Conservation (phyloP, 768 basidiomycete species). For the Psilocybe azurescens region DNA sequence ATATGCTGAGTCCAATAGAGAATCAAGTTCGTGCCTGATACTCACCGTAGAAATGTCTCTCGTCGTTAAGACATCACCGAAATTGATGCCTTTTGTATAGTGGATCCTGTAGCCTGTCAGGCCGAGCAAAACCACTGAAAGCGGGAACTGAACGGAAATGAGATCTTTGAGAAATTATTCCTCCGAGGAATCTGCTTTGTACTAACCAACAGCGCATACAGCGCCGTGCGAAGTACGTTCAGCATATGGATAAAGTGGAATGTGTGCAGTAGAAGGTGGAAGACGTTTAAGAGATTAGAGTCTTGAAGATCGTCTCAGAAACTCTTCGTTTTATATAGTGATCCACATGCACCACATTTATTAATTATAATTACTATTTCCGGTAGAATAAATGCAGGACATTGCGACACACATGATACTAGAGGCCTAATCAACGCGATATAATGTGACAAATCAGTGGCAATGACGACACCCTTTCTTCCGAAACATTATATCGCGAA, state of each 20-base stretch:
- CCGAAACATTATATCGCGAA: too few species aligned
- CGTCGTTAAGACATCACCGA: conserved; percentile 57
- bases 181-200: neutral
- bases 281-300: neutral
- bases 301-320: neutral
- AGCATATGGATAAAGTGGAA: conserved; percentile 1
- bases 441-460: neutral
- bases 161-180: neutral
- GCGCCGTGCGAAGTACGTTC: conserved; percentile 16
- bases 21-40: neutral
- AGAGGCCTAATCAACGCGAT: neutral
- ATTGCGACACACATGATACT: neutral
- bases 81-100: conserved; percentile 60
- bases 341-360: conserved; percentile 5
- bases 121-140: conserved; percentile 44
- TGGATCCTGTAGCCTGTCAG: conserved; percentile 60
- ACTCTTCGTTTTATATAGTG: conserved; percentile 7
- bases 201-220: conserved; percentile 28
- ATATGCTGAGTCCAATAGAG: neutral
- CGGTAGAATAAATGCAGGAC: neutral
- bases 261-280: neutral
- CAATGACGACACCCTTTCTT: neutral
- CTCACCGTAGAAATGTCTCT: conserved; percentile 62
- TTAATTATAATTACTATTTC: neutral
- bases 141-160: conserved; percentile 34